Evolutionary conservation across 2,329 filamentous ascomycete species (phyloP).

Genomic region (Diaporthe caulivora): DNA sequence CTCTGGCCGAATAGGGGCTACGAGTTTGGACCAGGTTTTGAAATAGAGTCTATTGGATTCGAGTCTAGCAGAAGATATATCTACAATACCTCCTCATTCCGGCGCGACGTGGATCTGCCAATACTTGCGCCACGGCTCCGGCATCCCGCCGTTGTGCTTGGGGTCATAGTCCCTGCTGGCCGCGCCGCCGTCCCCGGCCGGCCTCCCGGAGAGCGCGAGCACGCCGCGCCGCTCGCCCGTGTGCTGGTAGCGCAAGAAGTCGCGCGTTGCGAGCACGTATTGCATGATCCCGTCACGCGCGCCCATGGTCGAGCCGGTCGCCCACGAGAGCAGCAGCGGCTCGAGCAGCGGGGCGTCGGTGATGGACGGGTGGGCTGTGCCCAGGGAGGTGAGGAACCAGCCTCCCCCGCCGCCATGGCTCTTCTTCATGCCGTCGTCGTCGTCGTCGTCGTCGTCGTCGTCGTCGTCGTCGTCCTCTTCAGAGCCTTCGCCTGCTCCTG

Average conservation of each 20-base stretch:
- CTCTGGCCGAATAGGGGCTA: neutral
- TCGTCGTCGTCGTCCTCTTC: neutral
- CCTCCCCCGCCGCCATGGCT: conserved; percentile 46
- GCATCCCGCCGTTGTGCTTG: conserved; percentile 25
- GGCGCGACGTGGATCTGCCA: conserved; percentile 39
- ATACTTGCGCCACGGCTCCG: conserved; percentile 33
- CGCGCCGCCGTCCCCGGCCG: conserved; percentile 9
- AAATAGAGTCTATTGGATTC: neutral
- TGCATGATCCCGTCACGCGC: conserved; percentile 67
- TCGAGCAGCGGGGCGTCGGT: conserved; percentile 76
- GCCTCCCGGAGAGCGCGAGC: conserved; percentile 23
- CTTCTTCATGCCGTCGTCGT: too few relatives aligned
- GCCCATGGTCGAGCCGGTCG: conserved; percentile 71
- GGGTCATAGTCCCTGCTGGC: conserved; percentile 37
- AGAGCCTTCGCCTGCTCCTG: conserved; percentile 54
- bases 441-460: neutral
- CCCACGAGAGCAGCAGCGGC: conserved; percentile 70
- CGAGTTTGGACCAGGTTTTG: neutral
- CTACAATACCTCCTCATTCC: neutral
- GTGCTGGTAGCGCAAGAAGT: conserved; percentile 55
- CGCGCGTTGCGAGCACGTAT: conserved; percentile 70
- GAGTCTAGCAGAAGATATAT: neutral
- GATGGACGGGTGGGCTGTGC: conserved; percentile 72
- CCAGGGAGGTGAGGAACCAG: conserved; percentile 68
- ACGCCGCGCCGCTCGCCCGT: conserved; percentile 27